These are phyloP conservation scores for Diaporthe destruens DNA, from an alignment of 2,329 filamentous ascomycete genomes.

Conservation along the genomic window DNA sequence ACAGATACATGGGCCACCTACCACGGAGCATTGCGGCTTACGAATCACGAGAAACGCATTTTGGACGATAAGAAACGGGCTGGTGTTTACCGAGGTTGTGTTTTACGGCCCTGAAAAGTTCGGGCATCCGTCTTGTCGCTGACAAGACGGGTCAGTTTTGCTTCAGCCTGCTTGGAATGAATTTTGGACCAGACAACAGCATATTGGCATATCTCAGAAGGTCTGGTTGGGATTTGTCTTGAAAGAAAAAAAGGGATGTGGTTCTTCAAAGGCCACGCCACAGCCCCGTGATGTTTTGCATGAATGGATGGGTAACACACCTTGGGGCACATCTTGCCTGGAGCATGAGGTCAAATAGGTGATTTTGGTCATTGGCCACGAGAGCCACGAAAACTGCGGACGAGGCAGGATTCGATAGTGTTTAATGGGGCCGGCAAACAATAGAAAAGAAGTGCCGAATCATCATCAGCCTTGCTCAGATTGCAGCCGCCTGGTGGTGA, in stretches of 20 bases:
- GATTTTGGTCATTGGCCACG: neutral
- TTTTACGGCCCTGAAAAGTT: constrained; percentile 4
- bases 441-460: neutral
- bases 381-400: constrained; percentile 12
- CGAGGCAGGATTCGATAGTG: constrained; percentile 27
- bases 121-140: constrained; percentile 9
- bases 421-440: constrained; percentile 22
- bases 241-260: neutral
- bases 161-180: constrained; percentile 13
- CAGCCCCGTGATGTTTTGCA: constrained; percentile 18
- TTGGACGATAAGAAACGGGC: neutral
- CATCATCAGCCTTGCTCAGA: constrained; percentile 27
- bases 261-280: neutral
- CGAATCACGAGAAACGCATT: constrained; percentile 24
- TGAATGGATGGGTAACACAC: neutral
- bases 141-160: constrained; percentile 6
- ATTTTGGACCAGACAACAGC: neutral
- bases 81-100: neutral
- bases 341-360: constrained; percentile 11
- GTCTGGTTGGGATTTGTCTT: too few species aligned
- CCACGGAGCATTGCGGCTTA: constrained; percentile 19
- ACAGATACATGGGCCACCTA: neutral
- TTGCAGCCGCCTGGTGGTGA: constrained; percentile 6
- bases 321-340: constrained; percentile 10
- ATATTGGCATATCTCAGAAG: neutral